Conservation (phyloP, 306 rosid genomes). For the Vigna trinervia region DNA sequence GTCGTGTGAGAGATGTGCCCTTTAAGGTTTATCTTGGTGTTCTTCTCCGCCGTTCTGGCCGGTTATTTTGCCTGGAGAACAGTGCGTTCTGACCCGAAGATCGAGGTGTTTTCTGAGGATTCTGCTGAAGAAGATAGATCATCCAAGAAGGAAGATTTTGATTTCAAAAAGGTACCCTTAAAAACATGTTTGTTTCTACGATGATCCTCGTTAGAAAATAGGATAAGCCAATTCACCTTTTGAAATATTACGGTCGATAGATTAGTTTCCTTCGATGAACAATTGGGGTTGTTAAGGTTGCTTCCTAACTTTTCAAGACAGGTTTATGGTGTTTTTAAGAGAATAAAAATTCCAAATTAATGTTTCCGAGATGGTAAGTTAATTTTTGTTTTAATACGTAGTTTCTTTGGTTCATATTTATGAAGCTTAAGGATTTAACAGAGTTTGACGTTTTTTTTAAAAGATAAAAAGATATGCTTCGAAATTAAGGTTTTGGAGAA, state of each 20-base stretch:
- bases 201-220: not conserved
- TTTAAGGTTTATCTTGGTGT: conserved; percentile 75
- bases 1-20: conserved; percentile 63
- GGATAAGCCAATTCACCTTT: not conserved
- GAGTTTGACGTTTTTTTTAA: no score
- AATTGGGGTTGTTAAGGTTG: not conserved
- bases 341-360: not conserved
- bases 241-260: not conserved
- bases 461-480: no score
- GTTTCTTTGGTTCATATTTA: not conserved
- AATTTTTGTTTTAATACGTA: not conserved
- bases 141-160: conserved; percentile 32
- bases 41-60: conserved; percentile 75
- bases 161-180: conserved; percentile 52
- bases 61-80: conserved; percentile 78
- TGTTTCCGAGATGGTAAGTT: not conserved
- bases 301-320: not conserved
- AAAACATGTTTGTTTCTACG: not conserved
- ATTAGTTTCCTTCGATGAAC: not conserved
- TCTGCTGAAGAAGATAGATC: conserved; percentile 39
- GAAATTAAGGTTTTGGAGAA: no score
- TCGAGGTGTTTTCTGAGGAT: conserved; percentile 31
- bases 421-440: not conserved
- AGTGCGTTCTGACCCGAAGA: conserved; percentile 51
- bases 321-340: not conserved